A percentile compares a stretch with the other conserved stretches of the same genome.
These are phyloP conservation scores for Metschnikowia arizonensis DNA, from an alignment of 805 yeast genomes.

Conservation along the genomic window DNA sequence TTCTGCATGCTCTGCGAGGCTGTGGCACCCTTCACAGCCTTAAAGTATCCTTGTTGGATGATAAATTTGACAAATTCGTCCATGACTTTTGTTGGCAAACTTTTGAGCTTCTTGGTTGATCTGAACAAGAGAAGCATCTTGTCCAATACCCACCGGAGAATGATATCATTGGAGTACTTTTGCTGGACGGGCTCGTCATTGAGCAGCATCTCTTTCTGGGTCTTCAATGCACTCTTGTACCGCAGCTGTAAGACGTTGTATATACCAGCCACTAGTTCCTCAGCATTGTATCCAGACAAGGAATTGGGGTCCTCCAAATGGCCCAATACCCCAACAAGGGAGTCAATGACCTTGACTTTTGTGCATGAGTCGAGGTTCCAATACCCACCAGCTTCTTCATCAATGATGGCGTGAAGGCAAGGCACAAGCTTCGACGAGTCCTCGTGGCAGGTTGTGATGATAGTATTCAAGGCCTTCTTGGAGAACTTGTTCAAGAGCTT, in stretches of 20 bases:
- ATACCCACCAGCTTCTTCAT: slow-evolving; percentile 44
- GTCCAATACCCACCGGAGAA: slow-evolving; percentile 59
- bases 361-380: slow-evolving; percentile 74
- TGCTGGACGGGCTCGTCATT: slow-evolving; percentile 15
- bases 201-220: slow-evolving; percentile 14
- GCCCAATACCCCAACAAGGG: slow-evolving; percentile 25
- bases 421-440: slow-evolving; percentile 39
- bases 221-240: slow-evolving; percentile 22
- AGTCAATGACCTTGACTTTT: slow-evolving; percentile 61
- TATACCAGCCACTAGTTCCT: slow-evolving; percentile 19
- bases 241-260: slow-evolving; percentile 23
- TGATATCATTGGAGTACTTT: slow-evolving; percentile 28
- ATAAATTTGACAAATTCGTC: slow-evolving; percentile 38
- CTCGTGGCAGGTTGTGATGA: slow-evolving; percentile 36
- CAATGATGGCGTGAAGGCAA: slow-evolving; percentile 24
- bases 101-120: slow-evolving; percentile 34
- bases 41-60: slow-evolving; percentile 41
- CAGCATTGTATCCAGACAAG: slow-evolving; percentile 12
- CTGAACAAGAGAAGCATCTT: slow-evolving; percentile 51
- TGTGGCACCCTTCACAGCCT: slow-evolving; percentile 12
- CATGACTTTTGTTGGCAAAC: slow-evolving; percentile 21
- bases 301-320: slow-evolving; percentile 15
- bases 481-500: slow-evolving; percentile 68
- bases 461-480: slow-evolving; percentile 42
- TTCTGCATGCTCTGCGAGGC: slow-evolving; percentile 35